Evolutionary conservation across 1,284 basidiomycete genomes (phyloP).

Genomic region (Ganoderma lingzhi): DNA sequence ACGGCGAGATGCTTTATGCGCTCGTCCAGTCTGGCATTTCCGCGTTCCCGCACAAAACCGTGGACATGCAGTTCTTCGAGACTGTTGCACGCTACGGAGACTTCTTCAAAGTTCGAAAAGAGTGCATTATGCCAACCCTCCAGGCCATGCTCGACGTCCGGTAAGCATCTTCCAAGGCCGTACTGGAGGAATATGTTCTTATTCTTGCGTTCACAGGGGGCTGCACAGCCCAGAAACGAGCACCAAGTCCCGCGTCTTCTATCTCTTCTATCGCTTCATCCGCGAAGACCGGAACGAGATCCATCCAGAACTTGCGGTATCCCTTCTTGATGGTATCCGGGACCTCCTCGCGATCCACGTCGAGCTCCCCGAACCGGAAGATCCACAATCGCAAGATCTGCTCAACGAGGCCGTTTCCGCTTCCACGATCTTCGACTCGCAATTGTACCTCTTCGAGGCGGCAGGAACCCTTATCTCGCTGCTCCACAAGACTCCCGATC

Average conservation of each 20-base stretch:
- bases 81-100: slow-evolving; percentile 92
- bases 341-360: slow-evolving; percentile 74
- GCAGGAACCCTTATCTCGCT: slow-evolving; percentile 87
- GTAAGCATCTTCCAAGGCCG: slow-evolving; percentile 49
- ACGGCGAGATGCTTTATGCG: slow-evolving; percentile 90
- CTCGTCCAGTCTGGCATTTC: slow-evolving; percentile 88
- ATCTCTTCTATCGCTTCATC: slow-evolving; percentile 95
- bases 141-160: slow-evolving; percentile 89
- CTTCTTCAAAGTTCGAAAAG: slow-evolving; percentile 93
- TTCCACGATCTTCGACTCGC: slow-evolving; percentile 85
- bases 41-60: slow-evolving; percentile 86
- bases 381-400: slow-evolving; percentile 66
- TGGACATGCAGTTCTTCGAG: slow-evolving; percentile 96
- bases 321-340: slow-evolving; percentile 78
- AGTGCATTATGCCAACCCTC: slow-evolving; percentile 86
- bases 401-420: slow-evolving; percentile 84
- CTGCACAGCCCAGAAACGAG: slow-evolving; percentile 82
- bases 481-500: slow-evolving; percentile 72
- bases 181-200: slow-evolving; percentile 10
- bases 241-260: slow-evolving; percentile 86
- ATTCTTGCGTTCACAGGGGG: slow-evolving; percentile 64
- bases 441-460: slow-evolving; percentile 96
- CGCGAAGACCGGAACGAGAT: slow-evolving; percentile 87
- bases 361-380: slow-evolving; percentile 73
- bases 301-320: slow-evolving; percentile 74